Conservation (phyloP, 1,139 yeast genomes). For the Blastobotrys malaysiensis region DNA sequence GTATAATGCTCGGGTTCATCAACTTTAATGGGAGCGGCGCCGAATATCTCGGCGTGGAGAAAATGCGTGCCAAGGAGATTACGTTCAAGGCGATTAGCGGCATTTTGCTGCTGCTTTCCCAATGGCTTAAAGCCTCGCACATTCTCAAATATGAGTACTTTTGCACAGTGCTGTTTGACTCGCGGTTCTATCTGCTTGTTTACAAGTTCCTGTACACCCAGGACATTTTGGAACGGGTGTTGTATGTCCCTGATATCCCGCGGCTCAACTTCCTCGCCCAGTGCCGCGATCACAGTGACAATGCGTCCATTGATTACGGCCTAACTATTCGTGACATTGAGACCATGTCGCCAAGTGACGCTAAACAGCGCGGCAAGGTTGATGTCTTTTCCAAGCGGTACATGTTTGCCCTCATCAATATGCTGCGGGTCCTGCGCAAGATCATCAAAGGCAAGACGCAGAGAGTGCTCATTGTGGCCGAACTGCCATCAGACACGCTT, state of each 20-base stretch:
- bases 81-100: constrained; percentile 59
- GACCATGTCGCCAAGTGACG: constrained; percentile 3
- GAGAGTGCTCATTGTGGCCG: constrained; percentile 38
- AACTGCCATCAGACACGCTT: constrained; percentile 39
- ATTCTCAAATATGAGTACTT: constrained; percentile 73
- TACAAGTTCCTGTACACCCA: constrained; percentile 37
- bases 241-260: constrained; percentile 35
- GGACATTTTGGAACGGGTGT: constrained; percentile 31
- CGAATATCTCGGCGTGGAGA: constrained; percentile 22
- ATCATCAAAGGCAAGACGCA: constrained; percentile 37
- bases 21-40: constrained; percentile 20
- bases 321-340: constrained; percentile 2
- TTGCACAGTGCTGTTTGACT: constrained; percentile 67
- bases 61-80: constrained; percentile 56
- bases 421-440: constrained; percentile 33
- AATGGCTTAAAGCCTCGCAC: constrained; percentile 80
- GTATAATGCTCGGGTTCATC: constrained; percentile 48
- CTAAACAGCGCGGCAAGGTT: constrained; percentile 13
- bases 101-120: constrained; percentile 47
- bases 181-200: constrained; percentile 49
- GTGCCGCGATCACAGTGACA: constrained; percentile 32
- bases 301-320: constrained; percentile 15
- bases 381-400: constrained; percentile 28
- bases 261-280: constrained; percentile 42
- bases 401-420: constrained; percentile 32